These are phyloP conservation scores for Filobasidium floriforme DNA, from an alignment of 768 basidiomycete genomes.

Conservation along the genomic window DNA sequence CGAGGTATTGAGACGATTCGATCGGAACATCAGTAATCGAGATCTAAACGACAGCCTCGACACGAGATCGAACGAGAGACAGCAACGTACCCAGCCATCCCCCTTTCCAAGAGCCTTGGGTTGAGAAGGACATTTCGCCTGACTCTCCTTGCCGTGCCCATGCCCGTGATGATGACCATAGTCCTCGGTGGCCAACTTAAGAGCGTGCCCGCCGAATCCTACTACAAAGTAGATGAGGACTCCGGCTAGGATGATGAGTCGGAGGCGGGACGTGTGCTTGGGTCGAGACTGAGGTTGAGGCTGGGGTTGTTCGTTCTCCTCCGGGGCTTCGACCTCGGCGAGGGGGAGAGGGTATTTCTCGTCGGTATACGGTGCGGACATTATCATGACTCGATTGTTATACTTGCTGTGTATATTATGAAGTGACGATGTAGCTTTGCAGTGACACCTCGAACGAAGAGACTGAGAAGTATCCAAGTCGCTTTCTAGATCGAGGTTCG, in stretches of 20 bases:
- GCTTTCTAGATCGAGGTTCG: too few relatives aligned
- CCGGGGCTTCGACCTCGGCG: neutral
- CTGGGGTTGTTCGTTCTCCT: neutral
- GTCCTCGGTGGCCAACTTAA: too few relatives aligned
- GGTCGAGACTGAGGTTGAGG: neutral
- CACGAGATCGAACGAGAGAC: too few relatives aligned
- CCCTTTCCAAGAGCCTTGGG: constrained; percentile 13
- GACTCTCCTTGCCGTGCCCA: neutral
- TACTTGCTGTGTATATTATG: too few relatives aligned
- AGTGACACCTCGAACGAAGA: too few relatives aligned
- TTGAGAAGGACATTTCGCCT: constrained; percentile 15
- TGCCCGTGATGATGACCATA: neutral
- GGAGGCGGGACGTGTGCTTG: neutral
- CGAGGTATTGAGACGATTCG: neutral
- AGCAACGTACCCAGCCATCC: constrained; percentile 8
- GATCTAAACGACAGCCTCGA: neutral
- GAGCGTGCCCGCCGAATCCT: neutral
- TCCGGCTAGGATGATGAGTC: neutral
- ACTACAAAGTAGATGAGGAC: neutral
- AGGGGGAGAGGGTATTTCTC: neutral
- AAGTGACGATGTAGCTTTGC: too few relatives aligned
- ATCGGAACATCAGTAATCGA: neutral
- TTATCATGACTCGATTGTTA: neutral
- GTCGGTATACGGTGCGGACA: neutral
- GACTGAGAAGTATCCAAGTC: too few relatives aligned